phyloP scores from a whole-genome alignment of 108 stramenopile genomes.

The Nannochloropsis granulata region DNA sequence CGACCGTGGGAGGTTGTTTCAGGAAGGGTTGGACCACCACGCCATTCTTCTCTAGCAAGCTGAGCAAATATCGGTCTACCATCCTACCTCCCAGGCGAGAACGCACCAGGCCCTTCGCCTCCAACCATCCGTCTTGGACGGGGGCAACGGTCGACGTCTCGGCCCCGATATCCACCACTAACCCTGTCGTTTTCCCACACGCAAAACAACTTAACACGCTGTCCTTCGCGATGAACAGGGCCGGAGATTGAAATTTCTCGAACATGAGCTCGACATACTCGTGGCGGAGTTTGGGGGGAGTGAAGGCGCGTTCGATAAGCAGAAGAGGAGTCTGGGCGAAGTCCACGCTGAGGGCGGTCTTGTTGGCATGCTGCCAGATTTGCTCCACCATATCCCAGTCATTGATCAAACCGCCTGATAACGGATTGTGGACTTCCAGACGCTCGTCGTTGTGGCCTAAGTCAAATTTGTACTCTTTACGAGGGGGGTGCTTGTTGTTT shows the following conservation, averaged over 20 bases:
- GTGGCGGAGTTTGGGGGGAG: background rate
- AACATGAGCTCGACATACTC: constrained; percentile 33
- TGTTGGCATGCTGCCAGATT: constrained; percentile 24
- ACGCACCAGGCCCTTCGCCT: constrained; percentile 1
- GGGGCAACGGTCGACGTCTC: constrained; percentile 19
- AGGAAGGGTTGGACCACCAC: background rate
- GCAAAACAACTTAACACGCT: constrained; percentile 32
- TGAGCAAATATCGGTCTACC: background rate
- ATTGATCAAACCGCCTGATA: constrained; percentile 6
- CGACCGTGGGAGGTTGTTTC: background rate
- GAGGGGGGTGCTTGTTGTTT: background rate
- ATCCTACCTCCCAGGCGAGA: background rate
- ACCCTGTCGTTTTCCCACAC: constrained; percentile 35
- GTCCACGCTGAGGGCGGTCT: constrained; percentile 13
- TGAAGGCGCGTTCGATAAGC: constrained; percentile 19
- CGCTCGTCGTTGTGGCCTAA: background rate
- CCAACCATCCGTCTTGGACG: constrained; percentile 30
- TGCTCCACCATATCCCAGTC: constrained; percentile 32
- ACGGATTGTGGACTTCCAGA: background rate
- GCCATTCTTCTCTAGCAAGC: background rate
- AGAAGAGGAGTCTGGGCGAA: constrained; percentile 29
- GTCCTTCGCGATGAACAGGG: constrained; percentile 37
- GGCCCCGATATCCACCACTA: constrained; percentile 30
- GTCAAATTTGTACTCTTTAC: background rate
- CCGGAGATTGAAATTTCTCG: constrained; percentile 26